Percentiles rank a stretch among this genome's conserved stretches.
phyloP scores from a whole-genome alignment of 306 rosid genomes.

The Fragaria nilgerrensis region DNA sequence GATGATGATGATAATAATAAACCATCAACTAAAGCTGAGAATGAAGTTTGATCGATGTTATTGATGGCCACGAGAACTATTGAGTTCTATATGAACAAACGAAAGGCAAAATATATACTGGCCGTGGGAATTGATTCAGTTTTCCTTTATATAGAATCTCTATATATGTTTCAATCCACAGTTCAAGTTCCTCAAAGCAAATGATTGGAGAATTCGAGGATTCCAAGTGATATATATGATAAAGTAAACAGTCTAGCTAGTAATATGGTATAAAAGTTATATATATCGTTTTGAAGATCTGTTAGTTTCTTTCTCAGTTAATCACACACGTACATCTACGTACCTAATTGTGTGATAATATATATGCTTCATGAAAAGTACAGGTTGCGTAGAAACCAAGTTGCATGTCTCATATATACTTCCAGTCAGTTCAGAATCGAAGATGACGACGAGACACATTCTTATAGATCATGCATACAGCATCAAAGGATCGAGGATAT shows the following conservation, averaged over 20 bases:
- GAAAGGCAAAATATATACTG: not conserved
- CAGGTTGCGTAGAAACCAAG: not conserved
- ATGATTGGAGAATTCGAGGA: not conserved
- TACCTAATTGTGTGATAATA: not conserved
- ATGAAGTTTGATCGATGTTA: not conserved
- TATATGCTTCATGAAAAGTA: not conserved
- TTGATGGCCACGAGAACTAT: not conserved
- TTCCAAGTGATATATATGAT: not conserved
- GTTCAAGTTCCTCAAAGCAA: not conserved
- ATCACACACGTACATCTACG: too few relatives aligned
- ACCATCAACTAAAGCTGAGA: not conserved
- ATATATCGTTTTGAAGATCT: not conserved
- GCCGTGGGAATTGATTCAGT: conserved; percentile 43
- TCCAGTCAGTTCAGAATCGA: not conserved
- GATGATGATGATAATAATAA: too few relatives aligned
- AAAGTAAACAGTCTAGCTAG: too few relatives aligned
- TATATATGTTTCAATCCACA: not conserved
- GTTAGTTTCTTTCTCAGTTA: not conserved
- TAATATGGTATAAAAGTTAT: not conserved
- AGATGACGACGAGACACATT: not conserved
- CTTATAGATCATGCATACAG: not conserved
- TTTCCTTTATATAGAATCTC: conserved; percentile 20
- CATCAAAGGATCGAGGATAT: not conserved
- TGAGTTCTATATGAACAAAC: not conserved
- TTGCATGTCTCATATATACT: not conserved